Evolutionary conservation across 306 rosid species (phyloP), one percentile per base, ranked within the genome.

Genomic region (Spatholobus suberectus): DNA sequence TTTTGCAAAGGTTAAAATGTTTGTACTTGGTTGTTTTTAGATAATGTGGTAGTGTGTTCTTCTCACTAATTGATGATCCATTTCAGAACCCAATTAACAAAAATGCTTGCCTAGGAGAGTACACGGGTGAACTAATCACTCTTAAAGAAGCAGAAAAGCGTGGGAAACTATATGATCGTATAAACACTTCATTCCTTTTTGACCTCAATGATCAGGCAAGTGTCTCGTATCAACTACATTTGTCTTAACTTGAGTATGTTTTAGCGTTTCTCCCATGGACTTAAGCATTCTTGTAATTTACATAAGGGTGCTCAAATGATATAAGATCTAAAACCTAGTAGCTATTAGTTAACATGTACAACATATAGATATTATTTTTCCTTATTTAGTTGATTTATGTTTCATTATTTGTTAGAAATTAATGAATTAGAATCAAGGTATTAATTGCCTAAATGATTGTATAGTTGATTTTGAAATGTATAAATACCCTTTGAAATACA

Each of bases 101-200:
- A 89, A 86, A 95, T 75, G 98, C 86, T 77, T 93, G 90, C 78
- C 83, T 95, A 57, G 98, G 98, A 82, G 98, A 95, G 76, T 95
- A 95, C 77, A 95, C 95, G 0, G 98, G 98, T 65, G 98, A 95
- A 83, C 58, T 93, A 69, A 78, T 95, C 76, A 87, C 93, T 82
- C 92, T 90, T 0, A 41, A 68, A 54, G 98, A 95, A 87, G 98
- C 96, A 1, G 96, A 95, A 20, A 88, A 83, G 80, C 94, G 98
- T 44, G 98, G 98, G 71, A 95, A 91, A 83, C 61, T 95, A 68
- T 95, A 95, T 27, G 93, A 91, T 76, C 95, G 89, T 24, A 90
- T 86, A 58, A 86, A 93, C 84, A 89, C 85, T 2, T 90, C 98
- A n/a, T 94, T 87, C 81, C 96, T 94, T 86, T 94, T 94, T 44